phyloP scores from a whole-genome alignment of 495 filamentous ascomycete genomes.

The Evansstolkia leycettana region DNA sequence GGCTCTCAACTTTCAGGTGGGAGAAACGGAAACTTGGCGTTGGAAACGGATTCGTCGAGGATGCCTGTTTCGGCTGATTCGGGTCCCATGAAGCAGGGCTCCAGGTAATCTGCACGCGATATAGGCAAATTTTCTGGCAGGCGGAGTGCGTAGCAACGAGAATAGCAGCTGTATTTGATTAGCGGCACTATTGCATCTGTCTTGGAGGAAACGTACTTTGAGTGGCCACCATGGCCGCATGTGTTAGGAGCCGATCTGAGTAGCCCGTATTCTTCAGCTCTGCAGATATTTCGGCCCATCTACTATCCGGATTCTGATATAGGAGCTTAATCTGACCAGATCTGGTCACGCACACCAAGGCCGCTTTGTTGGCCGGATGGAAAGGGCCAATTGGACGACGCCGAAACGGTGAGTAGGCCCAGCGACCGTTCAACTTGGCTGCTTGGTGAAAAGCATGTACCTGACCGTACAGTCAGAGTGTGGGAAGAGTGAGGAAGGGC shows the following conservation, averaged over 20 bases:
- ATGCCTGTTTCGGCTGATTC: conserved; percentile 16
- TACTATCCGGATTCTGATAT: conserved; percentile 54
- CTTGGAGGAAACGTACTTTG: conserved; percentile 34
- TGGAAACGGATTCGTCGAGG: conserved; percentile 19
- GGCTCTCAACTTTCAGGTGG: conserved; percentile 29
- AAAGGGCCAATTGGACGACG: conserved; percentile 47
- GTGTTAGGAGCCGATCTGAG: conserved; percentile 61
- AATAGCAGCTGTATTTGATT: conserved; percentile 32
- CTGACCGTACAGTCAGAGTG: conserved; percentile 12
- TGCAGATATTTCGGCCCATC: conserved; percentile 51
- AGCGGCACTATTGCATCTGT: conserved; percentile 1
- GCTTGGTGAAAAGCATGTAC: conserved; percentile 41
- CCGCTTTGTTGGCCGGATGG: conserved; percentile 54
- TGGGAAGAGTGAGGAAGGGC: conserved; percentile 1
- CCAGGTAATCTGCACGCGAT: conserved; percentile 44
- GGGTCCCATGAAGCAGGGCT: conserved; percentile 30
- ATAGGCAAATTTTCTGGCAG: conserved; percentile 52
- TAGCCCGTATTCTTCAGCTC: conserved; percentile 59
- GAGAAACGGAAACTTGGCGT: conserved; percentile 30
- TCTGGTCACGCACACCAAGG: conserved; percentile 58
- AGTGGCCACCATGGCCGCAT: conserved; percentile 67
- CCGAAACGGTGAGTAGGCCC: conserved; percentile 36
- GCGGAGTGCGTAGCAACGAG: conserved; percentile 53
- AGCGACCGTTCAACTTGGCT: conserved; percentile 36
- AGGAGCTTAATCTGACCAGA: conserved; percentile 57